Conservation (phyloP, 495 filamentous ascomycete genomes). For the Lentithecium fluviatile region DNA sequence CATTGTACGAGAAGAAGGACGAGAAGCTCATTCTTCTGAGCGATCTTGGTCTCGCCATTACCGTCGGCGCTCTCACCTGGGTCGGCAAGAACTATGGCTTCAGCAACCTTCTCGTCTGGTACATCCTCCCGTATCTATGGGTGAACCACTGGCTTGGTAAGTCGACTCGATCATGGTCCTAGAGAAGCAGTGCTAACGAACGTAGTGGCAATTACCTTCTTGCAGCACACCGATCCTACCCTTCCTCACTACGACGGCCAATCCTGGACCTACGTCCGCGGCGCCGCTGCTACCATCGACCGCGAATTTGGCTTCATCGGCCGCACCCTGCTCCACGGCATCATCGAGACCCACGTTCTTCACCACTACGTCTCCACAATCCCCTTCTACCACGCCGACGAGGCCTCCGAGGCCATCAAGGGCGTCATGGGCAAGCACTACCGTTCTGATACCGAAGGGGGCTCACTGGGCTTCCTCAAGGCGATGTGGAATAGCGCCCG, state of each 20-base stretch:
- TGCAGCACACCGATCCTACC: slow-evolving; percentile 85
- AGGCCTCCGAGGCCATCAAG: slow-evolving; percentile 81
- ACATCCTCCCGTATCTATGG: slow-evolving; percentile 92
- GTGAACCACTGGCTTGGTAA: slow-evolving; percentile 96
- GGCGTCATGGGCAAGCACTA: slow-evolving; percentile 81
- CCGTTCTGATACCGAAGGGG: slow-evolving; percentile 61
- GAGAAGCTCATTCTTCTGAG: slow-evolving; percentile 67
- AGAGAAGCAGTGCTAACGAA: slow-evolving; percentile 27
- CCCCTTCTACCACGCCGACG: slow-evolving; percentile 88
- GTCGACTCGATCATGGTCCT: slow-evolving; percentile 35
- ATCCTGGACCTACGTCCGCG: slow-evolving; percentile 81
- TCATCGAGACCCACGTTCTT: slow-evolving; percentile 88
- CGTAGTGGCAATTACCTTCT: slow-evolving; percentile 61
- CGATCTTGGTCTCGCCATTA: slow-evolving; percentile 55
- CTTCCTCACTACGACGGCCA: slow-evolving; percentile 79
- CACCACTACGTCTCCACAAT: slow-evolving; percentile 85
- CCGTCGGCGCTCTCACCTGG: slow-evolving; percentile 35
- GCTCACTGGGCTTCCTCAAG: slow-evolving; percentile 55
- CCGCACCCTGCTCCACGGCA: slow-evolving; percentile 81
- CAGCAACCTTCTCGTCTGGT: slow-evolving; percentile 87
- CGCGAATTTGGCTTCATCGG: slow-evolving; percentile 89
- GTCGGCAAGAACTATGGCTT: slow-evolving; percentile 70
- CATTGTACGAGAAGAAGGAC: slow-evolving; percentile 89
- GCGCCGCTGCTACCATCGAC: slow-evolving; percentile 83
- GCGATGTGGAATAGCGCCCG: slow-evolving; percentile 64